Base-by-base conservation (phyloP, 225 moss, liverwort and hornwort genomes). In the Marchantia polymorpha region DNA sequence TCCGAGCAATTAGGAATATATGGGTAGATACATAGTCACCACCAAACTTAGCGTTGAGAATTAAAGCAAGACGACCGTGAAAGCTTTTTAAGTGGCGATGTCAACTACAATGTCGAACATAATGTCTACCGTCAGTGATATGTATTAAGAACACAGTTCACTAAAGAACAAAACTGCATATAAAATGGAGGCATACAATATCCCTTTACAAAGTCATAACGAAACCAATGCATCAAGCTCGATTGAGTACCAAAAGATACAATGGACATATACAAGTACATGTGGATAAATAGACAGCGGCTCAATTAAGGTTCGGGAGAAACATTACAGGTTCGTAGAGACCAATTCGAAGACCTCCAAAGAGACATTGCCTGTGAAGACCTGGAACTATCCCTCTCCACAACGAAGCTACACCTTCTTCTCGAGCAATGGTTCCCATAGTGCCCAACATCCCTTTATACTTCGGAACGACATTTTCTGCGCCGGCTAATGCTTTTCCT, bases 351-450 rank as follows among this genome's bases (percentile, higher is more conserved):
- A 97, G 93, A 48, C 96, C 96, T 60, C 96, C 96, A 67, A 94
- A 97, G 66, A 97, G 92, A 66, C 92, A 93, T 74, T 97, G 96
- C 68, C 96, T 88, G 82, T 97, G 96, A 64, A 97, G 94, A 46
- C 96, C 96, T 6, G 96, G 96, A 51, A 94, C 91, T 64, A 97
- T 91, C 3, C 96, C 96, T 75, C 89, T 90, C 96, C 96, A 97
- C 0, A 97, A 84, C 7, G 96, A 94, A 14, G 86, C 47, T 0
- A 75, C 78, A 20, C 94, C 94, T 87, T 97, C 96, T 82, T 97
- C 96, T 55, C 90, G 85, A 46, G 92, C 92, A 78, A 97, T 93
- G 64, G 96, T 97, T 78, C 87, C 86, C 55, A 97, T 58, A 4
- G 96, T 97, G 69, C 94, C 94, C 31, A 97, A 22, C 96, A 97